Base-by-base conservation (phyloP, 2,329 filamentous ascomycete genomes). In the Elsinoe necatrix region DNA sequence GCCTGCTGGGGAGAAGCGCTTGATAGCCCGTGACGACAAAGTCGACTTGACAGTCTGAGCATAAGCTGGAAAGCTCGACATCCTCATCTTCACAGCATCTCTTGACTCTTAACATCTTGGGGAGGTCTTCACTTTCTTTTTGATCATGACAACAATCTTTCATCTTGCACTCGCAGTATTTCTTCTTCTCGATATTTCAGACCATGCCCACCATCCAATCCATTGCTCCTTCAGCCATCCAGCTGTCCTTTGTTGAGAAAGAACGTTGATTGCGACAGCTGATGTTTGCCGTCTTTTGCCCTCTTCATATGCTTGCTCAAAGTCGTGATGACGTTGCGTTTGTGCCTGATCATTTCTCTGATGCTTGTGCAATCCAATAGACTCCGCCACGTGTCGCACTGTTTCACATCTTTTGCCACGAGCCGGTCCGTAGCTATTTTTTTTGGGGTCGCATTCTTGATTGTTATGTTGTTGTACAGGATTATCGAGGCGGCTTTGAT, bases 41-140 rank as follows among this genome's bases (percentile, higher is more conserved):
- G 9, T 4, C 9, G 34, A 14, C 5, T 37, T n/a, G 34, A 37
- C 12, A 8, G n/a, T 45, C 41, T 45, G 41, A 25, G 20, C 41
- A 45, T 14, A 9, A 9, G 27, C 4, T 29, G 27, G 27, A 25
- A 45, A 8, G 23, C 9, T 27, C 16, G 4, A 25, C 2, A n/a
- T 23, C 41, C 41, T 45, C 39, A 51, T 51, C 11, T n/a, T 52
- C 48, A 52, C 34, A 21, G n/a, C 48, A 25, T 52, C 48, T 52
- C 48, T 52, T 52, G 18, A 52, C 48, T 52, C 48, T 52, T 52
- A 18, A 39, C 48, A 52, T n/a, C 16, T 34, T 39, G 12, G 21
- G 20, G 18, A 39, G 3, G 14, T 52, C 34, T 52, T 52, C 48
- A 52, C 48, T 52, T 2, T 47, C 23, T 23, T 34, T 14, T 52